These are phyloP conservation scores for Bryoglossum gracile DNA, from an alignment of 495 filamentous ascomycete genomes.

Conservation along the genomic window DNA sequence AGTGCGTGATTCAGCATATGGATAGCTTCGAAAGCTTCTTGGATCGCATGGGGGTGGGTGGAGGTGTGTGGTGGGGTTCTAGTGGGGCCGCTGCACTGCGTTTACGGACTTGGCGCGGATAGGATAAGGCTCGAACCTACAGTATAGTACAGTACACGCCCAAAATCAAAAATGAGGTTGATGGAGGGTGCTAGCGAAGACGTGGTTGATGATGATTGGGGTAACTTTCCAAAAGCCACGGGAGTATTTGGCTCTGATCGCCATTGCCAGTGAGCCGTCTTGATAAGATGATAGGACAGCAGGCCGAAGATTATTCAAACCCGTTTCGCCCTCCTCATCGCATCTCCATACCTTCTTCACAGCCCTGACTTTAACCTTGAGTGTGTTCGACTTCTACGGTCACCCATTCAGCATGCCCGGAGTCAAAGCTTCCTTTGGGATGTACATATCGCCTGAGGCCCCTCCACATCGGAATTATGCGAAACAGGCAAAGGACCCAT, in stretches of 20 bases:
- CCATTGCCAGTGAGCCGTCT: conserved; percentile 4
- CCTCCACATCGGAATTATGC: no score
- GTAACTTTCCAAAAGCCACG: conserved; percentile 8
- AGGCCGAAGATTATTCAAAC: no score
- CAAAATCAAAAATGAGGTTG: neutral
- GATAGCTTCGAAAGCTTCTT: no score
- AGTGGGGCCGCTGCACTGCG: conserved; percentile 18
- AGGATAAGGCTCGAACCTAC: conserved; percentile 19
- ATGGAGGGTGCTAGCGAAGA: conserved; percentile 1
- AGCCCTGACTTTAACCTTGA: no score
- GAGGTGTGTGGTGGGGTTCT: neutral
- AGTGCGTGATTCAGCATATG: no score
- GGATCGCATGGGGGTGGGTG: no score
- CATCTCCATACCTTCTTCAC: no score
- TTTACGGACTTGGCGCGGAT: conserved; percentile 18
- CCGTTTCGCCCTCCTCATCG: no score
- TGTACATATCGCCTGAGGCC: no score
- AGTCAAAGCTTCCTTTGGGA: neutral
- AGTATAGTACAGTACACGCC: conserved; percentile 9
- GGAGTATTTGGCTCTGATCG: conserved; percentile 14
- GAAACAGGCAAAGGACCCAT: conserved; percentile 25
- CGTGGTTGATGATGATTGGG: conserved; percentile 24
- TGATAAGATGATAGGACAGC: conserved; percentile 22
- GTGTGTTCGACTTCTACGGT: no score
- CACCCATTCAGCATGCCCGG: no score